These are phyloP conservation scores for Alternaria longipes DNA, from an alignment of 2,329 filamentous ascomycete genomes.

Conservation along the genomic window DNA sequence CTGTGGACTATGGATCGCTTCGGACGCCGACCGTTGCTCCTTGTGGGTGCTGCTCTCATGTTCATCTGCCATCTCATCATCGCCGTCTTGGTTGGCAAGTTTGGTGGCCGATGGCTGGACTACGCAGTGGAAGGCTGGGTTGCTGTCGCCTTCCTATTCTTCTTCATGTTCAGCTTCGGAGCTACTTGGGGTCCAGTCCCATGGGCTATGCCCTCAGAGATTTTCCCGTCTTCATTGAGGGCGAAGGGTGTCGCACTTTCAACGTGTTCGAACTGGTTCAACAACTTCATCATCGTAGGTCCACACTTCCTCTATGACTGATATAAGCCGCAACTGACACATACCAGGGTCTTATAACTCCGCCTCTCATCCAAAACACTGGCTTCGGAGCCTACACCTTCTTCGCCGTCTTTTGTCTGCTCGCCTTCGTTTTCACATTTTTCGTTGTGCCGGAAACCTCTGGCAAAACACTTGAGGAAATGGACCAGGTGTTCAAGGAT, in stretches of 20 bases:
- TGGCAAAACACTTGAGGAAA: conserved; percentile 48
- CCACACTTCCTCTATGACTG: not conserved
- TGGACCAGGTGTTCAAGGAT: conserved; percentile 52
- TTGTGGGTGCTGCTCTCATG: conserved; percentile 58
- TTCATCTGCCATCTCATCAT: conserved; percentile 64
- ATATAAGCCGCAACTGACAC: conserved; percentile 51
- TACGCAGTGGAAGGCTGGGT: conserved; percentile 64
- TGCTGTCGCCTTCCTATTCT: conserved; percentile 66
- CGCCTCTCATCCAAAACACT: conserved; percentile 68
- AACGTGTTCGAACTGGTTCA: conserved; percentile 70
- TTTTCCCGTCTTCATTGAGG: conserved; percentile 69
- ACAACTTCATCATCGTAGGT: conserved; percentile 67
- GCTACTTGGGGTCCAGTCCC: conserved; percentile 65
- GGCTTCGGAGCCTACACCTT: conserved; percentile 56
- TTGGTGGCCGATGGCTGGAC: conserved; percentile 59
- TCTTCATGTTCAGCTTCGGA: conserved; percentile 71
- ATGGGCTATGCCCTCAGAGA: conserved; percentile 63
- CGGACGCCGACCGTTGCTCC: conserved; percentile 53
- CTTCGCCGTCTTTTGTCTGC: conserved; percentile 49
- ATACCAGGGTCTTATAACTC: conserved; percentile 68
- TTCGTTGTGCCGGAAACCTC: conserved; percentile 50
- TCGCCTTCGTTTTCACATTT: conserved; percentile 47
- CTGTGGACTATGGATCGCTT: conserved; percentile 57
- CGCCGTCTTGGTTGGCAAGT: conserved; percentile 64
- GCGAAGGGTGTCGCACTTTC: conserved; percentile 73